A percentile compares a stretch with the other conserved stretches of the same genome.
Evolutionary conservation across 2,329 filamentous ascomycete genomes (phyloP).

Genomic region (Plenodomus lindquistii): DNA sequence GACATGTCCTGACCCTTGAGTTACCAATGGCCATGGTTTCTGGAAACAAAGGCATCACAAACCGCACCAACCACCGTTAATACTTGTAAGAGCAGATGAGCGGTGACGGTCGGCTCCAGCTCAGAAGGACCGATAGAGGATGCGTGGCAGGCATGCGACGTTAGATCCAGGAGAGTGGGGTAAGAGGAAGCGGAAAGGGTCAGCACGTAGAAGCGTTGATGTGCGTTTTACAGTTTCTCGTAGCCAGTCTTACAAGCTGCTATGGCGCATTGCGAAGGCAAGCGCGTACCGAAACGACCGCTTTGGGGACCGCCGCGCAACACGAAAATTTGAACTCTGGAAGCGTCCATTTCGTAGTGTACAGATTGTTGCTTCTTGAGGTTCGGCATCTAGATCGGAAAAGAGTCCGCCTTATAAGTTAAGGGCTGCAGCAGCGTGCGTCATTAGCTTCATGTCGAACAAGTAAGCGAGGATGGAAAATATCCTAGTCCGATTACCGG

Average conservation of each 20-base stretch:
- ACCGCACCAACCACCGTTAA: not conserved
- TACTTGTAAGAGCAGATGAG: conserved; percentile 6
- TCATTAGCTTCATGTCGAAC: conserved; percentile 26
- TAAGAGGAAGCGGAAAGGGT: conserved; percentile 11
- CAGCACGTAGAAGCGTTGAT: conserved; percentile 11
- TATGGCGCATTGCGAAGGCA: conserved; percentile 4
- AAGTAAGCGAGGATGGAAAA: conserved; percentile 28
- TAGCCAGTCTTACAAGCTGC: conserved; percentile 2
- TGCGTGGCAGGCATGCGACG: conserved; percentile 16
- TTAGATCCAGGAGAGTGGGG: conserved; percentile 18
- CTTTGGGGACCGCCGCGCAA: conserved; percentile 3
- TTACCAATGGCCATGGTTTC: not conserved
- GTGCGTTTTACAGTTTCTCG: conserved; percentile 1
- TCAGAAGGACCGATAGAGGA: conserved; percentile 27
- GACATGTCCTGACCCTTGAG: not conserved
- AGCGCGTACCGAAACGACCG: conserved; percentile 17
- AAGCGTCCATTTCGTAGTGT: not conserved
- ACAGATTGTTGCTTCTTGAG: conserved; percentile 3
- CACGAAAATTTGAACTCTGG: not conserved
- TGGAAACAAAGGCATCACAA: not conserved
- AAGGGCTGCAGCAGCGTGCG: conserved; percentile 32
- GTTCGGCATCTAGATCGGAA: conserved; percentile 26
- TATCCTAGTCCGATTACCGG: conserved; percentile 22
- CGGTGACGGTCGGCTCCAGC: conserved; percentile 25
- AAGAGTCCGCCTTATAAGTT: conserved; percentile 24